Conservation (phyloP, 805 yeast species). For the Candida andamanensis region DNA sequence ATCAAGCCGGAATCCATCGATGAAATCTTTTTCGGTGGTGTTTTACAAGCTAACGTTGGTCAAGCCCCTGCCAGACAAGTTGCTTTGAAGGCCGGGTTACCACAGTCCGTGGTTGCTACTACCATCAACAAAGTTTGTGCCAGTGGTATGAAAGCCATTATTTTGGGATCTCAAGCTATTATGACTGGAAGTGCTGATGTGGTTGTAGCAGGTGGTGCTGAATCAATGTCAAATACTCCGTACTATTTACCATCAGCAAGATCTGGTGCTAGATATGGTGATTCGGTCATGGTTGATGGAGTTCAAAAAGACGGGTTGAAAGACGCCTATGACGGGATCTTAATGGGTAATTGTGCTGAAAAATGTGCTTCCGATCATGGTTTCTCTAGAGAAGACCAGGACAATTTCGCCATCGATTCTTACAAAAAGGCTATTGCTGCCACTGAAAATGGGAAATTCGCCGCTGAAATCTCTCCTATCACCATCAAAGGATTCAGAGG, state of each 20-base stretch:
- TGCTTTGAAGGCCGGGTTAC: conserved; percentile 83
- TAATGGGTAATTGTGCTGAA: conserved; percentile 98
- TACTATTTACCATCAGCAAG: conserved; percentile 72
- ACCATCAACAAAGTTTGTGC: conserved; percentile 97
- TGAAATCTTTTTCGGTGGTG: conserved; percentile 91
- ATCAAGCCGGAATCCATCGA: conserved; percentile 75
- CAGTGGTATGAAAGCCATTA: conserved; percentile 88
- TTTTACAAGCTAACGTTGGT: conserved; percentile 87
- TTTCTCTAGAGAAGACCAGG: conserved; percentile 82
- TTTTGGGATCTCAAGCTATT: conserved; percentile 86
- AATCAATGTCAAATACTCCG: conserved; percentile 94
- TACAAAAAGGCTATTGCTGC: conserved; percentile 86
- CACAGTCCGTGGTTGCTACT: conserved; percentile 75
- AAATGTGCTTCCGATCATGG: conserved; percentile 84
- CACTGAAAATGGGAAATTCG: conserved; percentile 74
- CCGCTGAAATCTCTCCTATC: conserved; percentile 76
- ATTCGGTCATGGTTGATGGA: conserved; percentile 75
- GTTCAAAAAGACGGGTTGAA: conserved; percentile 86
- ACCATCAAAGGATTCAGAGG: conserved; percentile 85
- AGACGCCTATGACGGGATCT: conserved; percentile 82
- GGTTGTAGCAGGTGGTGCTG: conserved; percentile 96
- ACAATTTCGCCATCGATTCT: conserved; percentile 76
- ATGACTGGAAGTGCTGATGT: conserved; percentile 86
- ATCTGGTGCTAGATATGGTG: conserved; percentile 87
- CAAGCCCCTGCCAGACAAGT: conserved; percentile 99